phyloP scores from a whole-genome alignment of 306 rosid species.

The Fragaria iinumae region DNA sequence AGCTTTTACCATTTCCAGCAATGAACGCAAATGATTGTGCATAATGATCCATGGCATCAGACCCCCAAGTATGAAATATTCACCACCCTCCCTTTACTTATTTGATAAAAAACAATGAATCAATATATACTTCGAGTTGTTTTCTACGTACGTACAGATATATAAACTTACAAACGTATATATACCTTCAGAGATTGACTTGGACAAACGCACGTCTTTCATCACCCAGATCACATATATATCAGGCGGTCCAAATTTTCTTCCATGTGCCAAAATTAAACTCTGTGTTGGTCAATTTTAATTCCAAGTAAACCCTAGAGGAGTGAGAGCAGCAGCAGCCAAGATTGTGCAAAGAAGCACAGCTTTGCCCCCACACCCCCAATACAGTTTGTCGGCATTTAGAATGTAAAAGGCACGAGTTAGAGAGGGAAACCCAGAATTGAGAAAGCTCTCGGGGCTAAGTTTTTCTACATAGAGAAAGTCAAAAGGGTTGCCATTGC shows the following conservation, averaged over 20 bases:
- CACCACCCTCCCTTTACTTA: no score
- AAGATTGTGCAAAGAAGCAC: background rate
- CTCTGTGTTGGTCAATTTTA: background rate
- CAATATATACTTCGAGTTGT: background rate
- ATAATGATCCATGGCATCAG: background rate
- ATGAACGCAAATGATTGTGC: conserved; percentile 12
- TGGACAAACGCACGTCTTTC: conserved; percentile 2
- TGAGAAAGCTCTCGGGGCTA: background rate
- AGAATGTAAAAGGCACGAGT: conserved; percentile 10
- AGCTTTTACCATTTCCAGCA: background rate
- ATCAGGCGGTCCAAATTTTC: background rate
- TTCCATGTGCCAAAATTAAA: conserved; percentile 6
- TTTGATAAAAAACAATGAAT: background rate
- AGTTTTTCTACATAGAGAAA: background rate
- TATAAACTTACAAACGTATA: background rate
- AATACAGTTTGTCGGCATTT: conserved; percentile 17
- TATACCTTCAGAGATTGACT: background rate
- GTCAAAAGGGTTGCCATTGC: conserved; percentile 14
- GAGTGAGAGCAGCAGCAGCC: conserved; percentile 22
- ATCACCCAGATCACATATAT: background rate
- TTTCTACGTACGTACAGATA: background rate
- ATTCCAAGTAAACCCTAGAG: conserved; percentile 11
- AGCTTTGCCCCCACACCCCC: conserved; percentile 1
- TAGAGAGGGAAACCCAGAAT: background rate
- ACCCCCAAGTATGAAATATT: background rate